These are phyloP conservation scores for Pseudogymnoascus sp. DNA, from an alignment of 2,329 filamentous ascomycete species.

Conservation along the genomic window DNA sequence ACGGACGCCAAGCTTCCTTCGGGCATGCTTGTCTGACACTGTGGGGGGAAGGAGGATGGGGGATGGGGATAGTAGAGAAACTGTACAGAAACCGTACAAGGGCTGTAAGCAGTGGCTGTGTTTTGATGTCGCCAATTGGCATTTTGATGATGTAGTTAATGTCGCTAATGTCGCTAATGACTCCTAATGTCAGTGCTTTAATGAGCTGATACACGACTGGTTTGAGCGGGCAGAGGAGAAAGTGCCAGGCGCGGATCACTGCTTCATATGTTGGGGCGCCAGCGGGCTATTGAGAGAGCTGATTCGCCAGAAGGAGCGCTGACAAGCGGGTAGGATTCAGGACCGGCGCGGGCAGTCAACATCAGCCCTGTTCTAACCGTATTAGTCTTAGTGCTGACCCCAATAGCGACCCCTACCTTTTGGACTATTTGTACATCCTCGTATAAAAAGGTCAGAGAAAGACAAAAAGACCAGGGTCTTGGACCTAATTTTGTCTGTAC, in stretches of 20 bases:
- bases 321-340: constrained; percentile 4
- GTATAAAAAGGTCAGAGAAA: background rate
- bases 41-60: background rate
- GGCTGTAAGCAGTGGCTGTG: background rate
- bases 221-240: background rate
- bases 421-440: background rate
- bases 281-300: background rate
- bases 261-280: background rate
- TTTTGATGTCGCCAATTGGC: background rate
- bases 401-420: background rate
- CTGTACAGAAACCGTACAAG: background rate
- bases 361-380: background rate
- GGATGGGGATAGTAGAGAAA: background rate
- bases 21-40: background rate
- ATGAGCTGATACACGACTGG: constrained; percentile 1
- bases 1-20: background rate
- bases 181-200: background rate
- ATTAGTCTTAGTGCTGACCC: background rate
- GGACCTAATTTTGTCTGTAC: background rate
- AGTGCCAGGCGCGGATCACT: background rate
- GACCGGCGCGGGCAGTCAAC: background rate
- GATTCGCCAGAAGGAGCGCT: background rate
- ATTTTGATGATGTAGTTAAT: background rate
- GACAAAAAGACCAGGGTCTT: too few species aligned
- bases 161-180: background rate